These are phyloP conservation scores for Claviceps fusiformis DNA, from an alignment of 2,329 filamentous ascomycete genomes.

Conservation along the genomic window DNA sequence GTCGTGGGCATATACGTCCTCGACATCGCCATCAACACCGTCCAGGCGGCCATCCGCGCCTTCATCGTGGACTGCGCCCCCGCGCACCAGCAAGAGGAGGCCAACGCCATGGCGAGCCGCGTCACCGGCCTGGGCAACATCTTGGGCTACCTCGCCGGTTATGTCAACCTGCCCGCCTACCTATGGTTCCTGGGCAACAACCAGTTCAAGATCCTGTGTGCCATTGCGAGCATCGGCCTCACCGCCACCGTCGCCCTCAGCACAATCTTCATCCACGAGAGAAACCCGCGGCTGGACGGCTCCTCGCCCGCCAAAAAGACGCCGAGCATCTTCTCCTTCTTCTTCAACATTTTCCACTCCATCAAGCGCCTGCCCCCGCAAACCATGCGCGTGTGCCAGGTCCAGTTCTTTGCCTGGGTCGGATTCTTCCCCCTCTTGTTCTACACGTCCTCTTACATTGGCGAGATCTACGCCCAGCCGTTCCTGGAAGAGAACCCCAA, in stretches of 20 bases:
- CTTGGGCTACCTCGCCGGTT: constrained; percentile 76
- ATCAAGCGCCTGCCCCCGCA: constrained; percentile 70
- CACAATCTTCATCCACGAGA: constrained; percentile 55
- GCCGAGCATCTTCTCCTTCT: constrained; percentile 63
- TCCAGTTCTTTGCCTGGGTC: constrained; percentile 81
- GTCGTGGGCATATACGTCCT: constrained; percentile 80
- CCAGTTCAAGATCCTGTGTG: constrained; percentile 87
- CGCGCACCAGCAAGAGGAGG: constrained; percentile 81
- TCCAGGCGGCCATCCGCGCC: constrained; percentile 81
- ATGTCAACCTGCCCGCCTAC: constrained; percentile 60
- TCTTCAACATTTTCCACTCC: constrained; percentile 61
- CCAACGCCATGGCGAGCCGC: constrained; percentile 88
- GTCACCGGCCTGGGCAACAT: constrained; percentile 84
- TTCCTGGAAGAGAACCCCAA: constrained; percentile 64
- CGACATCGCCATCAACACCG: constrained; percentile 93
- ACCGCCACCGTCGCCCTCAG: constrained; percentile 57
- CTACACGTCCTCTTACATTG: constrained; percentile 89
- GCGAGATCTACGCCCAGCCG: constrained; percentile 81
- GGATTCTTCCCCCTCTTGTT: constrained; percentile 94
- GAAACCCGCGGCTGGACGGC: constrained; percentile 64
- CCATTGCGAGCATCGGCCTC: constrained; percentile 67
- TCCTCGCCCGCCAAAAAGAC: constrained; percentile 44
- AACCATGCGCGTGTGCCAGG: constrained; percentile 66
- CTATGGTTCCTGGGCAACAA: constrained; percentile 72
- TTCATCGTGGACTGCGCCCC: constrained; percentile 92